phyloP scores from a whole-genome alignment of 2,329 filamentous ascomycete genomes.

The Didymella exigua region DNA sequence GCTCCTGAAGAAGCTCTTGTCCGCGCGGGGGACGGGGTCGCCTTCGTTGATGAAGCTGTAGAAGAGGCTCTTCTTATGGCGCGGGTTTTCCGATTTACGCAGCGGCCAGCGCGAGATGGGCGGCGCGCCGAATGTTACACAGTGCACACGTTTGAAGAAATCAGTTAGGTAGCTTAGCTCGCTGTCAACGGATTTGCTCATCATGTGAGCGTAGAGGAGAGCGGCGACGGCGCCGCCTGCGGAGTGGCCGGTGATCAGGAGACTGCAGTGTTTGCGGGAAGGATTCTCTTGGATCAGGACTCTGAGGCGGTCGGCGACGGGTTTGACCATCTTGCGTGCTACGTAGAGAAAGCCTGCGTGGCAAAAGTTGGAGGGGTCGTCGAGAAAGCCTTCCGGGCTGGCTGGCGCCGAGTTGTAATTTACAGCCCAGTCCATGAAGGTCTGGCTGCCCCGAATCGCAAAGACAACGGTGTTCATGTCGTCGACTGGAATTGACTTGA shows the following conservation, averaged over 20 bases:
- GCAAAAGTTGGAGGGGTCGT: slow-evolving; percentile 77
- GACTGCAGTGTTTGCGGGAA: slow-evolving; percentile 65
- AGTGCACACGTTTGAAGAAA: slow-evolving; percentile 79
- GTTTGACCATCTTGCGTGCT: slow-evolving; percentile 74
- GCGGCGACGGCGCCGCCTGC: slow-evolving; percentile 84
- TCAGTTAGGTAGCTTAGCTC: slow-evolving; percentile 72
- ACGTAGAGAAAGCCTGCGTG: slow-evolving; percentile 81
- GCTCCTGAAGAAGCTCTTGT: slow-evolving; percentile 75
- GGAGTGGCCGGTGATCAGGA: slow-evolving; percentile 85
- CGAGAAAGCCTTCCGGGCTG: slow-evolving; percentile 72
- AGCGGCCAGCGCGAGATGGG: slow-evolving; percentile 76
- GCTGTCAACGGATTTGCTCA: slow-evolving; percentile 65
- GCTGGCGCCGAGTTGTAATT: slow-evolving; percentile 75
- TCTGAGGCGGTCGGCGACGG: slow-evolving; percentile 73
- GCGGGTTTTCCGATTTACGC: slow-evolving; percentile 57
- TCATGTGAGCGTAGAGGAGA: slow-evolving; percentile 82
- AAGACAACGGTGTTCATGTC: slow-evolving; percentile 80
- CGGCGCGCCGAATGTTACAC: slow-evolving; percentile 83
- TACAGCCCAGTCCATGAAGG: slow-evolving; percentile 84
- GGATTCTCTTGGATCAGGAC: slow-evolving; percentile 75
- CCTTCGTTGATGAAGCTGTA: slow-evolving; percentile 84
- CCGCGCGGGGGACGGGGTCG: slow-evolving; percentile 78
- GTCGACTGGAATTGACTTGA: slow-evolving; percentile 80
- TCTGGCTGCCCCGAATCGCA: slow-evolving; percentile 79
- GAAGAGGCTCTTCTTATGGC: slow-evolving; percentile 71